These are phyloP conservation scores for Penicillium malachiteum DNA, from an alignment of 495 filamentous ascomycete genomes.

Conservation along the genomic window DNA sequence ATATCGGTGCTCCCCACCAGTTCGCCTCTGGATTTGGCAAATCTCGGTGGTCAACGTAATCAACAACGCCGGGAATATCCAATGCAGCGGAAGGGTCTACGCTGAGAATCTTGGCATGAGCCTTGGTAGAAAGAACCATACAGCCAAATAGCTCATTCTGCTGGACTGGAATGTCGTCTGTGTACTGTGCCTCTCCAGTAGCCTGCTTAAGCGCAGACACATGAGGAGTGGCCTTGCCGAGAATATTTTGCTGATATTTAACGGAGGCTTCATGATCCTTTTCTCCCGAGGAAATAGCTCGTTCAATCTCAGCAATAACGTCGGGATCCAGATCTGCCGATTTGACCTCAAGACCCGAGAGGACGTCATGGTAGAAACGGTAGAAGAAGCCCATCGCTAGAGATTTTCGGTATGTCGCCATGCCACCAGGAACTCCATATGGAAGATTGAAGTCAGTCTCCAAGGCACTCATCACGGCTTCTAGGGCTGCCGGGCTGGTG, in stretches of 20 bases:
- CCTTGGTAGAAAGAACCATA: conserved; percentile 83
- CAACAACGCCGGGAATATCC: conserved; percentile 63
- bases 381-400: conserved; percentile 88
- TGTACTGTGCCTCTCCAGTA: conserved; percentile 94
- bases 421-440: conserved; percentile 89
- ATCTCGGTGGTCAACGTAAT: conserved; percentile 78
- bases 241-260: conserved; percentile 63
- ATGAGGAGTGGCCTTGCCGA: conserved; percentile 81
- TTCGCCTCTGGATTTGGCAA: conserved; percentile 70
- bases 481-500: conserved; percentile 75
- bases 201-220: conserved; percentile 91
- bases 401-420: conserved; percentile 93
- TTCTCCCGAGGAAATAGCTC: conserved; percentile 55
- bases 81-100: conserved; percentile 75
- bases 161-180: conserved; percentile 86
- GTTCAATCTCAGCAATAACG: conserved; percentile 57
- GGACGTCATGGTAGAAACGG: conserved; percentile 76
- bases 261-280: conserved; percentile 48
- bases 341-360: conserved; percentile 49
- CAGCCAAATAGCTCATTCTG: conserved; percentile 87
- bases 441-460: conserved; percentile 82
- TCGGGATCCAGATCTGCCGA: conserved; percentile 48
- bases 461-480: conserved; percentile 82
- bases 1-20: conserved; percentile 85
- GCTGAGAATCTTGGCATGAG: conserved; percentile 79